phyloP scores from a whole-genome alignment of 768 basidiomycete genomes.

The Tylopilus vinaceipallidus region DNA sequence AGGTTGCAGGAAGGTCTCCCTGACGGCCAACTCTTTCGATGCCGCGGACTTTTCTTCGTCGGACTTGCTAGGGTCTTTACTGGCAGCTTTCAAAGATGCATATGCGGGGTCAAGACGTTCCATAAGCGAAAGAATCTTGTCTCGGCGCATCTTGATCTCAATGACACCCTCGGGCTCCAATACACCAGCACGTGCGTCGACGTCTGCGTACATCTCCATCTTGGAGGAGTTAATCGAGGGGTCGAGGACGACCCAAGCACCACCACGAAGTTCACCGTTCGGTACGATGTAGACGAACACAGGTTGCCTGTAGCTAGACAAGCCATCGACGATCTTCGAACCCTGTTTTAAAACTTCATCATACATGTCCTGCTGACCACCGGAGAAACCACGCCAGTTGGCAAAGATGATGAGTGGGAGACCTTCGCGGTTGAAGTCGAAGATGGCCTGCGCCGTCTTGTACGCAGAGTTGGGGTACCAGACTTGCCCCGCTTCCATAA shows the following conservation, averaged over 20 bases:
- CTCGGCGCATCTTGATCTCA: constrained; percentile 96
- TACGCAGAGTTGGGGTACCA: constrained; percentile 99
- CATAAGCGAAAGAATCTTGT: constrained; percentile 89
- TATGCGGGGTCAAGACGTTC: constrained; percentile 88
- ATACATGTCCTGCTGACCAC: constrained; percentile 99
- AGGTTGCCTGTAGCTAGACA: constrained; percentile 95
- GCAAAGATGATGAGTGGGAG: constrained; percentile 98
- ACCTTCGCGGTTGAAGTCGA: constrained; percentile 97
- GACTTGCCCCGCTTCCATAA: constrained; percentile 99
- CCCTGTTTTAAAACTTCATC: constrained; percentile 97
- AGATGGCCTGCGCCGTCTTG: constrained; percentile 99
- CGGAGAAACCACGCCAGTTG: constrained; percentile 99
- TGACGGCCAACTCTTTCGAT: constrained; percentile 60
- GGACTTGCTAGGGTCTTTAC: constrained; percentile 69
- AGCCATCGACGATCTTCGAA: constrained; percentile 97
- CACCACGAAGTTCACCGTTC: constrained; percentile 97
- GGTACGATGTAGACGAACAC: constrained; percentile 98
- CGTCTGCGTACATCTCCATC: constrained; percentile 99
- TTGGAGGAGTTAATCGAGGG: constrained; percentile 95
- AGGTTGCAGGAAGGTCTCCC: constrained; percentile 81
- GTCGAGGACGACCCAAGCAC: constrained; percentile 99
- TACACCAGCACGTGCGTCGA: constrained; percentile 94
- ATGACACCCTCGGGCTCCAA: constrained; percentile 96
- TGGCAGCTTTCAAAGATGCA: constrained; percentile 74
- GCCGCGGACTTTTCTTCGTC: constrained; percentile 74